These are phyloP conservation scores for Rutstroemia sp. DNA, from an alignment of 2,329 filamentous ascomycete species.

Conservation along the genomic window DNA sequence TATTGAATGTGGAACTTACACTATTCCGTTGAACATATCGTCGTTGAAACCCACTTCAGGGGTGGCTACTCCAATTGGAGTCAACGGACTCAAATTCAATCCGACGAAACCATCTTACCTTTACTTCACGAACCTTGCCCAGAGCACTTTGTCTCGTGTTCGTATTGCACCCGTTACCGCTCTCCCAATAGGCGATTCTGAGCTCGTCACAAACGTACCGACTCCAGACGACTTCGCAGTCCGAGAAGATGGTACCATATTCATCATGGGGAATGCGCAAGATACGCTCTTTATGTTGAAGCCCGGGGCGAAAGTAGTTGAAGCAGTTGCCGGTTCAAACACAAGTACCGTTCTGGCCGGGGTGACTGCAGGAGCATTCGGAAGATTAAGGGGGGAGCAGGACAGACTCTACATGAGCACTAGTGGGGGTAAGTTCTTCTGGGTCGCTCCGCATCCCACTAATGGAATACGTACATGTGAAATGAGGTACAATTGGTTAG, in stretches of 20 bases:
- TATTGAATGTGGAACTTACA: slow-evolving; percentile 18
- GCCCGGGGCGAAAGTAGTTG: neutral
- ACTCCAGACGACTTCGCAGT: slow-evolving; percentile 14
- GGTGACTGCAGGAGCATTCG: slow-evolving; percentile 16
- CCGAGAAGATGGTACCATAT: slow-evolving; percentile 11
- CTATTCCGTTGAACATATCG: slow-evolving; percentile 20
- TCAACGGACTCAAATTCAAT: slow-evolving; percentile 24
- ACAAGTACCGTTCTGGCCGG: slow-evolving; percentile 11
- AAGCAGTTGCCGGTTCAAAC: slow-evolving; percentile 9
- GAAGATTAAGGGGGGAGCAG: neutral
- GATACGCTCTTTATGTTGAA: slow-evolving; percentile 7
- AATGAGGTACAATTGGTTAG: neutral
- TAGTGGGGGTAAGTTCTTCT: slow-evolving; percentile 11
- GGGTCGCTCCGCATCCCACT: neutral
- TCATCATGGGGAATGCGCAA: slow-evolving; percentile 7
- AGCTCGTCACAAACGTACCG: neutral
- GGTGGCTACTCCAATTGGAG: slow-evolving; percentile 10
- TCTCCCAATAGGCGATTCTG: neutral
- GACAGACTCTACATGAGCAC: slow-evolving; percentile 14
- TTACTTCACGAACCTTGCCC: slow-evolving; percentile 23
- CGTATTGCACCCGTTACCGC: neutral
- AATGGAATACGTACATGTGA: neutral
- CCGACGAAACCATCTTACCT: slow-evolving; percentile 15
- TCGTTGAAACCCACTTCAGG: slow-evolving; percentile 14
- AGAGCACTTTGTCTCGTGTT: neutral